phyloP scores from a whole-genome alignment of 2,329 filamentous ascomycete species.

The Hypocreales sp. region DNA sequence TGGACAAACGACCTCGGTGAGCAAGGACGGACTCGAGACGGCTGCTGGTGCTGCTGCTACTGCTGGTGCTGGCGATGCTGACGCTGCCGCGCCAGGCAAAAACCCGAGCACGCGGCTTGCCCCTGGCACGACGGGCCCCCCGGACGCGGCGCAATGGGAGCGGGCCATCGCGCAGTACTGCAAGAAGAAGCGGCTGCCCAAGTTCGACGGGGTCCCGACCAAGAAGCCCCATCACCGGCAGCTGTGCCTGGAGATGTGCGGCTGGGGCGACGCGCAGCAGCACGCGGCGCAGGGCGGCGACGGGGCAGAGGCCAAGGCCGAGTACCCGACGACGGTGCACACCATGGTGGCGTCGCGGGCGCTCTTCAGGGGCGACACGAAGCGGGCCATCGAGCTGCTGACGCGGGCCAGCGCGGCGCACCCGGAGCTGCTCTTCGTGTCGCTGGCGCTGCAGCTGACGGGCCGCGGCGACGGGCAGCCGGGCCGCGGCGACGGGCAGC shows the following conservation, averaged over 20 bases:
- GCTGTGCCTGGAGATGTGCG: slow-evolving; percentile 59
- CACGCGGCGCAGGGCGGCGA: slow-evolving; percentile 27
- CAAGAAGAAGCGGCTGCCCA: slow-evolving; percentile 42
- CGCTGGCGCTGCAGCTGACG: slow-evolving; percentile 49
- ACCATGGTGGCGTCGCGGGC: slow-evolving; percentile 67
- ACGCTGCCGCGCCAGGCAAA: slow-evolving; percentile 22
- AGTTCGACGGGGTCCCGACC: slow-evolving; percentile 48
- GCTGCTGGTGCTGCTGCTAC: too few relatives aligned
- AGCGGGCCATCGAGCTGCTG: slow-evolving; percentile 53
- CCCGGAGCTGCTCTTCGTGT: slow-evolving; percentile 52
- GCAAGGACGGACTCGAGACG: too few relatives aligned
- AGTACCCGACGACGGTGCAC: slow-evolving; percentile 37
- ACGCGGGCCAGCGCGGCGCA: slow-evolving; percentile 48
- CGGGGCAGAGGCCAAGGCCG: slow-evolving; percentile 24
- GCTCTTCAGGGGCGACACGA: slow-evolving; percentile 55
- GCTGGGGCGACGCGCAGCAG: slow-evolving; percentile 47
- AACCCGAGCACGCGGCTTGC: slow-evolving; percentile 31
- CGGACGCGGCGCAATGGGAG: slow-evolving; percentile 41
- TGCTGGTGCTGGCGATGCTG: too few relatives aligned
- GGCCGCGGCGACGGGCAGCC: slow-evolving; percentile 29
- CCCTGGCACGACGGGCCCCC: slow-evolving; percentile 24
- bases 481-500: too few relatives aligned
- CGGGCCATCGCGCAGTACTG: slow-evolving; percentile 48
- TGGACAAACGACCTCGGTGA: slow-evolving; percentile 56
- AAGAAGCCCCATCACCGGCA: slow-evolving; percentile 55